A percentile compares a stretch with the other conserved stretches of the same genome.
phyloP scores from a whole-genome alignment of 176 grass and related monocot species.

The Thinopyrum elongatum region DNA sequence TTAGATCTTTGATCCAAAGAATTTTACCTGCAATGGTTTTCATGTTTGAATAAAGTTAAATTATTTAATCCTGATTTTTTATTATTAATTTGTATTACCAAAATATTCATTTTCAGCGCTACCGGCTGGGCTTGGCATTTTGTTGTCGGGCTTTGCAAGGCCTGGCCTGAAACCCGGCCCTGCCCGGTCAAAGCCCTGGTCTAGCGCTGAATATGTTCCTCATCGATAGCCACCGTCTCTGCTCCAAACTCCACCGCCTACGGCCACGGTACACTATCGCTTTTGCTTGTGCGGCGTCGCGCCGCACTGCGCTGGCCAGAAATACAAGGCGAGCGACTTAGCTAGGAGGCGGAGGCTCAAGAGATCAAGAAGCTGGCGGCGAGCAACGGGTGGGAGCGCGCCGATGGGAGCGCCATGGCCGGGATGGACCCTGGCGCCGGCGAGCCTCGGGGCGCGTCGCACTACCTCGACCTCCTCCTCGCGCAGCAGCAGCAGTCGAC shows the following conservation, averaged over 20 bases:
- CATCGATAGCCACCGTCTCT: background rate
- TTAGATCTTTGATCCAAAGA: too few species aligned
- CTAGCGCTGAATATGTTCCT: background rate
- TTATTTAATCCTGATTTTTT: too few species aligned
- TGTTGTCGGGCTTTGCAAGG: background rate
- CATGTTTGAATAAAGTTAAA: too few species aligned
- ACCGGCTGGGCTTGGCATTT: background rate
- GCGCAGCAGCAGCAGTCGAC: constrained; percentile 2
- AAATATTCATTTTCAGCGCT: background rate
- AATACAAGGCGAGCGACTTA: background rate
- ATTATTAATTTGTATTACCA: background rate
- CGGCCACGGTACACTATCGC: background rate
- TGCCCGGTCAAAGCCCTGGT: background rate
- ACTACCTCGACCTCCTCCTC: constrained; percentile 76
- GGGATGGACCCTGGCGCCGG: constrained; percentile 45
- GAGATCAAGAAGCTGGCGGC: constrained; percentile 67
- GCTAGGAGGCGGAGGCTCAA: background rate
- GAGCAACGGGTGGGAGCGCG: constrained; percentile 81
- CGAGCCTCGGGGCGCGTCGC: constrained; percentile 24
- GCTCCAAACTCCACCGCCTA: background rate
- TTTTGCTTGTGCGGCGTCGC: constrained; percentile 36
- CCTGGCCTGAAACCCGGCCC: background rate
- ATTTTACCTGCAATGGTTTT: too few species aligned
- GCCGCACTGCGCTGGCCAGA: background rate
- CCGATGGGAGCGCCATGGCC: constrained; percentile 49